Base-by-base conservation (phyloP, 78 protist genomes). In the Isochrysis galbana region DNA sequence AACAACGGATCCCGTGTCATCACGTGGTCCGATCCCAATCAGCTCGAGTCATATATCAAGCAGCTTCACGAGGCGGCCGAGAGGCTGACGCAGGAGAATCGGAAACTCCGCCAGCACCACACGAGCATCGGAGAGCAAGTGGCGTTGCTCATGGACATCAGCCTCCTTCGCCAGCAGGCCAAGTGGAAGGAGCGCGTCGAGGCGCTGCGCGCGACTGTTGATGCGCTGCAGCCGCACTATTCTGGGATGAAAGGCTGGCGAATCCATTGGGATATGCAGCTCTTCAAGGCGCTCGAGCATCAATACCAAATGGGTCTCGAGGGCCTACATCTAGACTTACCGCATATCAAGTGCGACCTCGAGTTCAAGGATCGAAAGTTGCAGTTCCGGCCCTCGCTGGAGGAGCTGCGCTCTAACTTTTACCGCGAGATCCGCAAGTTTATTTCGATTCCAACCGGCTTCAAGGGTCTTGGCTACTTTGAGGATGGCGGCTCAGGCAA, bases 241-340 rank as follows among this genome's bases (percentile, higher is more conserved):
- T 2, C 25, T 38, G 55, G 34, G 54, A 94, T 84, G 87, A 45
- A 34, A 51, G 84, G 67, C 45, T 95, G 97, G 97, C 83, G 36
- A 32, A 29, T 38, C 47, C 97, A 97, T 93, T 96, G 97, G 98
- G 97, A 97, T 94, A 32, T 91, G 84, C 98, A 97, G 90, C 92
- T 97, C n/a, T 97, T 93, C 97, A 97, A 96, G 91, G 93, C 93
- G 36, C 94, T 94, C 69, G 92, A 91, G 67, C 47, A 32, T 21
- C 95, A 95, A 91, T 97, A 96, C 94, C 94, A 44, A 7, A 7
- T 86, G n/a, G 96, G 97, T 29, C 91, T 97, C 61, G 95, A 94
- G 89, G 0, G 51, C 46, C 94, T 96, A n/a, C 55, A 95, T 88
- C 95, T 90, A 54, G 45, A 48, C 11, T 89, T 96, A n/a, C 94